Conservation (phyloP, 176 grass and related monocot species). For the Rhynchospora tenuis region DNA sequence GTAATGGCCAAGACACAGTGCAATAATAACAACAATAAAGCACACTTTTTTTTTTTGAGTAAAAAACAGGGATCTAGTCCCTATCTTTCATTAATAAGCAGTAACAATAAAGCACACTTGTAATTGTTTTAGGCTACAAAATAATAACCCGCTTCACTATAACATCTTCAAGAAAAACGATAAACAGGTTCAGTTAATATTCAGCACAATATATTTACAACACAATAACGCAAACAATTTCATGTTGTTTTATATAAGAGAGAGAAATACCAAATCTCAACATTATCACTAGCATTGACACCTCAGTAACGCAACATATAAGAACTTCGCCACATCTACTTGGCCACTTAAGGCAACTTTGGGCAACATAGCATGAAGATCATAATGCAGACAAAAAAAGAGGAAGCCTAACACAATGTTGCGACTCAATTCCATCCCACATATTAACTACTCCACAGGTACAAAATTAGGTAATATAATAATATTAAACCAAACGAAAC, state of each 20-base stretch:
- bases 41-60: too few species aligned
- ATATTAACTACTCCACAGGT: constrained; percentile 8
- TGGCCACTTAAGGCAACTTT: background rate
- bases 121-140: background rate
- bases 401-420: background rate
- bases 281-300: background rate
- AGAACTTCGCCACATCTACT: background rate
- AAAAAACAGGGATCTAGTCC: too few species aligned
- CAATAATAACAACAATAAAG: background rate
- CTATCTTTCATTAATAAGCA: too few species aligned
- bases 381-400: background rate
- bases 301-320: background rate
- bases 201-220: background rate
- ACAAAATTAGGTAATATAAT: constrained; percentile 8
- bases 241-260: background rate
- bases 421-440: constrained; percentile 16
- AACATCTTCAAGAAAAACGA: background rate
- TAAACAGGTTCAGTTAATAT: background rate
- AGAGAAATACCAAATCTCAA: background rate
- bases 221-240: background rate
- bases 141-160: background rate
- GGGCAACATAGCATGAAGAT: background rate
- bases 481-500: background rate
- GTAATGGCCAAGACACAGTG: background rate
- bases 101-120: too few species aligned